Base-by-base conservation (phyloP, 169 alveolate species). In the Babesia bovis region DNA sequence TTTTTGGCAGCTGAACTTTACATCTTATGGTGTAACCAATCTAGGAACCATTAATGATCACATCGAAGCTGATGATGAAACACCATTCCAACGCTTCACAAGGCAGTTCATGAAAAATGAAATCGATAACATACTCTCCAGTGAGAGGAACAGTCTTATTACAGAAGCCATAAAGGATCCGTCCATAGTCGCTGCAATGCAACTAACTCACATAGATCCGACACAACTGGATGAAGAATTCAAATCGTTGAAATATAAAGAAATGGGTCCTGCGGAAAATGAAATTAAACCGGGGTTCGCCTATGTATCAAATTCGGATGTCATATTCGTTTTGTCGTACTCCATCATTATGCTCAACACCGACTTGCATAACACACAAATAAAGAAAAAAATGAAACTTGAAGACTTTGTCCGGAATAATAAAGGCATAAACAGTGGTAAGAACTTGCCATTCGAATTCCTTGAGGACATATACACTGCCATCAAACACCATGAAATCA, bases 271-370 rank as follows among this genome's bases (percentile, higher is more conserved):
- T 2, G 58, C n/a, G 25, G 61, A 63, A 21, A 60, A 38, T 45
- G 15, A 0, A 3, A 26, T 53, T 21, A 76, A 66, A 26, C 53
- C 60, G 44, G 85, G 81, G 47, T 71, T 76, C 28, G 90, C 90
- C 28, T 52, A 67, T 32, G 67, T 91, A 26, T 92, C 85, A 53
- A 90, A 90, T 77, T 70, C 91, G 32, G 96, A 94, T 67, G 93
- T 90, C 28, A 91, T 92, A 30, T 94, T 92, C 42, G 91, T 94
- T 41, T 76, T 94, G 50, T 84, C 94, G 12, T 94, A 92, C 70
- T 94, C 97, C 10, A 90, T 93, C 40, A 92, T 94, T 49, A 91
- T 94, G 95, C 84, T 94, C 61, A 94, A 94, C 83, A 94, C 97
- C 30, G 98, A 94, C 75, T 76, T 92, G 58, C 97, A 93, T 69